phyloP scores from a whole-genome alignment of 1,139 yeast genomes.

The Debaryomyces udenii region DNA sequence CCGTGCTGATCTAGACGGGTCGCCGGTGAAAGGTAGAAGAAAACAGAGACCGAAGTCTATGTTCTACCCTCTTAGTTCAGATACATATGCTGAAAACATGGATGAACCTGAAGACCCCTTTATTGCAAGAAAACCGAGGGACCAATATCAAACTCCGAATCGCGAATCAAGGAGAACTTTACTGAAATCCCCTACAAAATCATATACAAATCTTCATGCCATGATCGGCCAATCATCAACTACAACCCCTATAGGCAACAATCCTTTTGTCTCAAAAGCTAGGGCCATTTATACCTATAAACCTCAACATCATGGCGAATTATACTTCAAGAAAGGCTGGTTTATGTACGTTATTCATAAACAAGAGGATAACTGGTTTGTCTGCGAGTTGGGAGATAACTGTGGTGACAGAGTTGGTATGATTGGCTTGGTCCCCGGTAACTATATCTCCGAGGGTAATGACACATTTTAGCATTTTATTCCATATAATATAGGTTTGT shows the following conservation, averaged over 20 bases:
- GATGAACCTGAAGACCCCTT: slow-evolving; percentile 22
- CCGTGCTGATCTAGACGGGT: slow-evolving; percentile 12
- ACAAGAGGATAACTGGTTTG: slow-evolving; percentile 93
- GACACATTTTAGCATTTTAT: slow-evolving; percentile 21
- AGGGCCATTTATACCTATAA: slow-evolving; percentile 72
- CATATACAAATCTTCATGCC: slow-evolving; percentile 36
- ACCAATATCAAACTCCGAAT: slow-evolving; percentile 2
- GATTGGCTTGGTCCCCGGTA: slow-evolving; percentile 83
- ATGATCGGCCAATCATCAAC: slow-evolving; percentile 27
- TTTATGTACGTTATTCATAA: slow-evolving; percentile 66
- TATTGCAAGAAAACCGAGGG: slow-evolving; percentile 17
- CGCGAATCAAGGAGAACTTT: slow-evolving; percentile 22
- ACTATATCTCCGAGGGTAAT: slow-evolving; percentile 52
- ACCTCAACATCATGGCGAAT: slow-evolving; percentile 80
- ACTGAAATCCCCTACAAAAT: slow-evolving; percentile 35
- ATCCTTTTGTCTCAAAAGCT: slow-evolving; percentile 60
- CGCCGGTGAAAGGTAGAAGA: slow-evolving; percentile 8
- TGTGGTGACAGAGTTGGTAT: slow-evolving; percentile 47
- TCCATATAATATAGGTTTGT: too few relatives aligned
- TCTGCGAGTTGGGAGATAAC: slow-evolving; percentile 67
- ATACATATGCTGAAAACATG: slow-evolving; percentile 7
- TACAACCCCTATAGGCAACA: slow-evolving; percentile 42
- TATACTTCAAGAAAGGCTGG: slow-evolving; percentile 74
- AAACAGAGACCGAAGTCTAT: slow-evolving; percentile 46
- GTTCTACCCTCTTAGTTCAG: slow-evolving; percentile 24